Base-by-base conservation (phyloP, 2,329 filamentous ascomycete species). In the Aurifilum marmelostoma region DNA sequence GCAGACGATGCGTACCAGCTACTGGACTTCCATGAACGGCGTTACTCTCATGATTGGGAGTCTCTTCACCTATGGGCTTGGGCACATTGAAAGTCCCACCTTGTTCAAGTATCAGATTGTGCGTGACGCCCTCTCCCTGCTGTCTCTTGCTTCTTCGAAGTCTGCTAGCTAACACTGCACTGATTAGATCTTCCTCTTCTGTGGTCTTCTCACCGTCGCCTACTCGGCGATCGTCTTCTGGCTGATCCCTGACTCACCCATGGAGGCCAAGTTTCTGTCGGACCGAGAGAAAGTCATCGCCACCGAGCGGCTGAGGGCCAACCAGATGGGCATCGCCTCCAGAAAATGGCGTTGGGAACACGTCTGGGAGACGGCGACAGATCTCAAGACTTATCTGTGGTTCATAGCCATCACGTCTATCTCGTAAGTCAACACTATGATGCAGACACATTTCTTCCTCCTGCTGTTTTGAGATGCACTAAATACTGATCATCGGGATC, bases 221-320 rank as follows among this genome's bases (percentile, higher is more conserved):
- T 86, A 85, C 69, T 82, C 85, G 1, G 73, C 80, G 0, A 74
- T 84, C 16, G 83, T 91, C 6, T 81, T 87, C 77, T 67, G 84
- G 24, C 84, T 85, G 65, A 88, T 91, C 82, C 89, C 89, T 0
- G 89, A 91, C 72, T 89, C 87, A 0, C 89, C 89, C 0, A 84
- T 89, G 74, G 82, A 86, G 29, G 83, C 87, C 1, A 86, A 83
- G 27, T 90, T 89, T 63, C 80, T 90, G 1, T 81, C 78, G 0
- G 81, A 84, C 4, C 79, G 85, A 18, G 88, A 90, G 60, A 88
- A 86, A 67, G 73, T 88, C 0, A 77, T 89, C 12, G 87, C 88
- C 0, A 82, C 89, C 14, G 87, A 90, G 73, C 80, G 87, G 60
- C 74, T 87, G 16, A 78, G 84, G 1, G 82, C 82, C 73, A 87